Percentiles rank a stretch among this genome's conserved stretches.
These are phyloP conservation scores for Tephrocybe sp. DNA, from an alignment of 768 basidiomycete genomes.

Conservation along the genomic window DNA sequence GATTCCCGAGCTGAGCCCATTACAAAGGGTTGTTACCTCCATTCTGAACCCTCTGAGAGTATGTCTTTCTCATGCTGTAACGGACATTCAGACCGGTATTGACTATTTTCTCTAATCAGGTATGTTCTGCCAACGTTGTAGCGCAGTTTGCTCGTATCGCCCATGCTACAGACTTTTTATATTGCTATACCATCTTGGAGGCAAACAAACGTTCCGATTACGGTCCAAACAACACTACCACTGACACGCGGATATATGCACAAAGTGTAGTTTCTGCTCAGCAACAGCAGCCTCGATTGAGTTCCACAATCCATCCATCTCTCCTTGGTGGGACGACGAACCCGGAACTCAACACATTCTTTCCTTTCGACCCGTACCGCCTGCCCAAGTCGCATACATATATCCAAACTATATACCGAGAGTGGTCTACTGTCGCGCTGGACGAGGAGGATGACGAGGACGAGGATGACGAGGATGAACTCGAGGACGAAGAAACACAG, in stretches of 20 bases:
- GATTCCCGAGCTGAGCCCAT: slow-evolving; percentile 77
- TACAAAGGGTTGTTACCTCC: slow-evolving; percentile 80
- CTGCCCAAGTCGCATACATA: slow-evolving; percentile 76
- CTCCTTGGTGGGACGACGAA: slow-evolving; percentile 40
- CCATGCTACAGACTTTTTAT: slow-evolving; percentile 86
- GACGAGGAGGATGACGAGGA: slow-evolving; percentile 72
- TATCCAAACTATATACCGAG: slow-evolving; percentile 83
- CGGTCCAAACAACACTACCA: slow-evolving; percentile 25
- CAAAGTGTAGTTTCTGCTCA: background rate
- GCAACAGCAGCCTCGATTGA: slow-evolving; percentile 1
- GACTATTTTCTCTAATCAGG: slow-evolving; percentile 36
- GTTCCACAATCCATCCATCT: slow-evolving; percentile 19
- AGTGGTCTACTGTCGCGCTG: slow-evolving; percentile 84
- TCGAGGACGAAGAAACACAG: slow-evolving; percentile 30
- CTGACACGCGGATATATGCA: slow-evolving; percentile 7
- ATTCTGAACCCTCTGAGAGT: slow-evolving; percentile 91
- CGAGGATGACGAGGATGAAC: slow-evolving; percentile 53
- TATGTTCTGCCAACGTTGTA: slow-evolving; percentile 90
- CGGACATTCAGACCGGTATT: background rate
- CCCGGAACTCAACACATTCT: slow-evolving; percentile 87
- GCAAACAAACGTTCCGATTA: slow-evolving; percentile 76
- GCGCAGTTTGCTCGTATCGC: slow-evolving; percentile 93
- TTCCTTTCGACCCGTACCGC: slow-evolving; percentile 97
- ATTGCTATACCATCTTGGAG: slow-evolving; percentile 92
- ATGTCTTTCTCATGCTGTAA: slow-evolving; percentile 13